Evolutionary conservation across 441 rosid species (phyloP).

Genomic region (Jatropha multifida): DNA sequence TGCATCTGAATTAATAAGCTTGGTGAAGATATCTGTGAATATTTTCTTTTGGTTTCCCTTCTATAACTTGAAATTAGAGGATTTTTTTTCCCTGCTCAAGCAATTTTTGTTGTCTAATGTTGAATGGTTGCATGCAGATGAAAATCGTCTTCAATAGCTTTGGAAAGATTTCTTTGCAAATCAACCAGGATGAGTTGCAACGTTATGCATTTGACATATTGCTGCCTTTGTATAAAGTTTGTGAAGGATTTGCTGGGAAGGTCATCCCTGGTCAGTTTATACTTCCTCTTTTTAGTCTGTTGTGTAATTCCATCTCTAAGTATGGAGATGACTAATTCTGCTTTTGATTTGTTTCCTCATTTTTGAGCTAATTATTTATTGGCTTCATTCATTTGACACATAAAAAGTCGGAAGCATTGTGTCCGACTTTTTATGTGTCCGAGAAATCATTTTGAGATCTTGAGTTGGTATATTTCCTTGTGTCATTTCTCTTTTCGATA

Average conservation of each 20-base stretch:
- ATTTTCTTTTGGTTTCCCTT: background rate
- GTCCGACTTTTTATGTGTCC: background rate
- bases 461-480: background rate
- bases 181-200: conserved; percentile 46
- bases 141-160: conserved; percentile 61
- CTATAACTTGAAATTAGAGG: background rate
- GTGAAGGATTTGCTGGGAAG: conserved; percentile 86
- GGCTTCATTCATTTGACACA: background rate
- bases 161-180: conserved; percentile 41
- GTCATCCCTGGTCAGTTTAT: conserved; percentile 57
- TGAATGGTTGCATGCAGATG: conserved; percentile 51
- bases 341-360: background rate
- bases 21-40: background rate
- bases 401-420: background rate
- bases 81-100: background rate
- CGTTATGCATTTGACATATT: conserved; percentile 61
- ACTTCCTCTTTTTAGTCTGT: background rate
- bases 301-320: background rate
- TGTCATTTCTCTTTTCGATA: background rate
- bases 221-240: conserved; percentile 79
- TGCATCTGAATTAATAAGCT: background rate
- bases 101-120: conserved; percentile 12
- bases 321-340: background rate
- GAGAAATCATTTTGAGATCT: background rate
- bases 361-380: background rate